Evolutionary conservation across 2,329 filamentous ascomycete genomes (phyloP), one percentile per base, ranked within the genome.

Genomic region (Ambrosiella cleistominuta): DNA sequence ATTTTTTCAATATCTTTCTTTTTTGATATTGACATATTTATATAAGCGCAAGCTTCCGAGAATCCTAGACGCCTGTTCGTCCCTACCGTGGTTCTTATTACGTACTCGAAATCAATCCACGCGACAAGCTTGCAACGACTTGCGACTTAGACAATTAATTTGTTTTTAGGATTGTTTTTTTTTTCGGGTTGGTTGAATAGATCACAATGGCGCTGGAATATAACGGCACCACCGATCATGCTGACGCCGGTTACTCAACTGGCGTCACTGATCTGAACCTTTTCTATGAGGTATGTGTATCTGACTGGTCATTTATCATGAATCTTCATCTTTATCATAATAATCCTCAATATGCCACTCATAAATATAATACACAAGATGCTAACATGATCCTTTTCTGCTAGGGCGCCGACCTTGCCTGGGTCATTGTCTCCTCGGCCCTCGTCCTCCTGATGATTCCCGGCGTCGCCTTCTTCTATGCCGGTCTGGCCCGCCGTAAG

Each of bases 401-500:
- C 2, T 54, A 91, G 83, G 78, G 82, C 60, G 89, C 88, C 66
- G 82, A 95, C 71, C 81, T 95, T 66, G 80, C 84, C 59, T 95
- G 87, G 83, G 80, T 95, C 67, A 75, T 89, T 65, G 80, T 81
- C 57, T 81, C 80, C 39, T 79, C 88, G 2, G 87, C 86, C 13
- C 80, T 95, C 54, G 88, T 95, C 60, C 75, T 95, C 64, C 81
- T 95, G 67, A 95, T 95, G 88, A 88, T 95, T 69, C 89, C 89
- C 42, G 89, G 89, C 60, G 88, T 95, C 66, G 89, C 88, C 57
- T 93, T 95, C 77, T 95, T 95, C 78, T 95, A 95, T 75, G 91
- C 86, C 49, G 89, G 88, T 63, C 83, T 95, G 13, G 88, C 89
- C 13, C 83, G 88, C 59, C 82, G 89, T 69, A 95, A 95, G 74